Conservation (phyloP, 345 rosid genomes). For the Excoecaria cochinchinensis region DNA sequence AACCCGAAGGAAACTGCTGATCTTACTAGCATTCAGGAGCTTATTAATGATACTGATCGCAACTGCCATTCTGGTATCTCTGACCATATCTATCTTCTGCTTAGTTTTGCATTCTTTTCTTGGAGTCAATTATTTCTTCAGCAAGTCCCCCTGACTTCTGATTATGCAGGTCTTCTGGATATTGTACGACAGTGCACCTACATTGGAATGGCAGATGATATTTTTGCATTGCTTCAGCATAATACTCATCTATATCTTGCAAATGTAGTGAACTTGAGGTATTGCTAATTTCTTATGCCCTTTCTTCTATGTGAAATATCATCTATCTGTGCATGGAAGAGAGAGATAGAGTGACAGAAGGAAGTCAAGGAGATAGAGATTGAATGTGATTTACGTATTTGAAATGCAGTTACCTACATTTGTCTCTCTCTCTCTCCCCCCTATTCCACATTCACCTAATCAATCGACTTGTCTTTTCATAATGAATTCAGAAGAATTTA, state of each 20-base stretch:
- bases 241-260: constrained; percentile 84
- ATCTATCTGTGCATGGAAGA: too few relatives aligned
- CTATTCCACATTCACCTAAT: background rate
- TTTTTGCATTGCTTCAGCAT: constrained; percentile 83
- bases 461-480: background rate
- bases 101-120: constrained; percentile 6
- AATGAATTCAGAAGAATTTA: background rate
- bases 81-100: constrained; percentile 12
- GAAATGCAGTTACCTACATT: background rate
- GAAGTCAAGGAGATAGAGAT: background rate
- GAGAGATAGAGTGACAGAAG: background rate
- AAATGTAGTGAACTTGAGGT: constrained; percentile 88
- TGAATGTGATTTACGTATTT: background rate
- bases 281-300: background rate
- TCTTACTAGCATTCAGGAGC: constrained; percentile 88
- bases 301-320: background rate
- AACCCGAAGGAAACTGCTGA: constrained; percentile 89
- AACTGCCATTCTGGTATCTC: constrained; percentile 64
- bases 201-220: constrained; percentile 97
- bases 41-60: constrained; percentile 58
- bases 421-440: background rate
- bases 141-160: constrained; percentile 11
- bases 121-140: background rate
- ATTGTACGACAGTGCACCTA: constrained; percentile 71
- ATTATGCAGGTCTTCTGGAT: constrained; percentile 68